Evolutionary conservation across 2,329 filamentous ascomycete species (phyloP).

Genomic region (Ophiocordyceps polyrhachis-furcata): DNA sequence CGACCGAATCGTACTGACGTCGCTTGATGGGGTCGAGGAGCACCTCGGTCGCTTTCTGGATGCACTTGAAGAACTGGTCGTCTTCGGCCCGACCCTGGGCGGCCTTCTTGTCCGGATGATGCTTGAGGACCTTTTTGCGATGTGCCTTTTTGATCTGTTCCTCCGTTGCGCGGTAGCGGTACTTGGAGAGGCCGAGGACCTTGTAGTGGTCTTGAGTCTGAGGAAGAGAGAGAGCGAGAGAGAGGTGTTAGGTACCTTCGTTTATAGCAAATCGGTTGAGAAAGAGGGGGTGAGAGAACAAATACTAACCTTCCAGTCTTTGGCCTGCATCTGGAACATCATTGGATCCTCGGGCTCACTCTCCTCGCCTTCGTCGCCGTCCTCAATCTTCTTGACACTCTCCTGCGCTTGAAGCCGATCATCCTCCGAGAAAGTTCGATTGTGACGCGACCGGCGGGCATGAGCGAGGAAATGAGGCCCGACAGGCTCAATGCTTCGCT

Average conservation of each 20-base stretch:
- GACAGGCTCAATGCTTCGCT: slow-evolving; percentile 86
- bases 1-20: slow-evolving; percentile 90
- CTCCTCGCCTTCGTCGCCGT: slow-evolving; percentile 75
- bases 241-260: not conserved
- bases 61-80: slow-evolving; percentile 99
- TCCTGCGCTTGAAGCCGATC: slow-evolving; percentile 93
- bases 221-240: not conserved
- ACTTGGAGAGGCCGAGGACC: slow-evolving; percentile 80
- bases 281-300: not conserved
- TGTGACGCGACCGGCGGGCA: slow-evolving; percentile 84
- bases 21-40: slow-evolving; percentile 83
- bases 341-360: slow-evolving; percentile 86
- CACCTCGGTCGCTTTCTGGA: slow-evolving; percentile 92
- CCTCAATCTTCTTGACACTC: slow-evolving; percentile 87
- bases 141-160: slow-evolving; percentile 98
- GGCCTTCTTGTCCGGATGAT: slow-evolving; percentile 98
- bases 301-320: slow-evolving; percentile 85
- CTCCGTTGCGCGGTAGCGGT: slow-evolving; percentile 81
- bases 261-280: too few species aligned
- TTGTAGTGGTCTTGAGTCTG: slow-evolving; percentile 95
- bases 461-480: slow-evolving; percentile 96
- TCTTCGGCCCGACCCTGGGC: slow-evolving; percentile 74
- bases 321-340: slow-evolving; percentile 82
- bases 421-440: slow-evolving; percentile 96
- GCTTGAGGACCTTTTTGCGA: slow-evolving; percentile 98